Base-by-base conservation (phyloP, 345 rosid genomes). In the Zanthoxylum bungeanum region DNA sequence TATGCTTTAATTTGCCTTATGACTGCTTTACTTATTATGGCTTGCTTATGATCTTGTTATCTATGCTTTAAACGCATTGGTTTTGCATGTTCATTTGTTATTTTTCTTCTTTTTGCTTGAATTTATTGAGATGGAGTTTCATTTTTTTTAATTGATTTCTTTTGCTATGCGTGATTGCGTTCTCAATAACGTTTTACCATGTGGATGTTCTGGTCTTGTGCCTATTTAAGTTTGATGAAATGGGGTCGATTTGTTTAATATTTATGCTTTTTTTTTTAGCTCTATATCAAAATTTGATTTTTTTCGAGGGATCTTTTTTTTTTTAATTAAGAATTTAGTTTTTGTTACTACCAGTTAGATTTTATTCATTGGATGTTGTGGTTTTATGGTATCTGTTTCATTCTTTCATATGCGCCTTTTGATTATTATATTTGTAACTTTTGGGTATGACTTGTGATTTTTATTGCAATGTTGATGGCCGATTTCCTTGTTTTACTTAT, bases 391-490 rank as follows among this genome's bases (percentile, higher is more conserved):
- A 7, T 11, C 22, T 34, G 7, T 21, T 33, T 66, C 14, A 24
- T 2, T 44, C 30, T 42, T 8, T 40, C 14, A n/a, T 22, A 21
- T 24, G 28, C 30, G 5, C 10, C 28, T 11, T 1, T 19, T 39
- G 62, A 39, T 55, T 51, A 22, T 30, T 36, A 31, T 42, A 17
- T 42, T 28, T 30, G 11, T 5, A n/a, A 5, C 10, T 58, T 30
- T 9, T 14, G 17, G 25, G 6, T 5, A 3, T 55, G 39, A 36
- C 34, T 51, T 24, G 21, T 25, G 72, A 27, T 37, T 40, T 69
- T 40, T 7, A 68, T 25, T 67, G 50, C 16, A 36, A 68, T 27
- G 36, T 14, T 55, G 61, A 55, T 55, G 72, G 52, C n/a, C 14
- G 34, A 10, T 27, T 68, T 56, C 17, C 27, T 22, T 17, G 24